Evolutionary conservation across 2,329 filamentous ascomycete species (phyloP), one percentile per base, ranked within the genome.

Genomic region (Elsinoe perseae): DNA sequence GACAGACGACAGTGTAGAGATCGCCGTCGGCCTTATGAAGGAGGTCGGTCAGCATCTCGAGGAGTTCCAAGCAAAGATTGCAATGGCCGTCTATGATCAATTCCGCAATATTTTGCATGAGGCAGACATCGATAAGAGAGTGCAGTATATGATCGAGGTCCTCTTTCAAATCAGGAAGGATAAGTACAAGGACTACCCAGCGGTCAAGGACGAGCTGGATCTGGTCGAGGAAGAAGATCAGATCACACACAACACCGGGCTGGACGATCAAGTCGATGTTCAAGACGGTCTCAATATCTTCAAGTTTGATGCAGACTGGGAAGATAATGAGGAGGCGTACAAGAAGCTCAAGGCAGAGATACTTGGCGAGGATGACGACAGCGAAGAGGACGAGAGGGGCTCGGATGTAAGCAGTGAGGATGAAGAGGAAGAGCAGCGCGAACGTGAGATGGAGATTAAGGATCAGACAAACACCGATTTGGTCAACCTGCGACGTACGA

Each of bases 121-220:
- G 71, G 90, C 90, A 43, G 91, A 93, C 67, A 95, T 98, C 69
- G 92, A 97, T 68, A 96, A 95, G 77, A 82, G 93, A 61, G 91
- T 92, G n/a, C 93, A 98, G 73, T 98, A 97, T 73, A 95, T 95
- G 88, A 92, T 98, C 57, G 93, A 98, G 70, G 93, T 97, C 4
- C 75, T 98, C 42, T 98, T 98, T 70, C 91, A 98, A 73, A 86
- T 96, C 56, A 83, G 93, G 61, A 95, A 96, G 72, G 92, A 97
- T 73, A 87, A 87, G 65, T 98, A 95, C 77, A 95, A 95, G 75
- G 90, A 97, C 65, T 90, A 97, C 65, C 89, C 86, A 16, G 85
- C 90, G 0, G 77, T 97, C 64, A 91, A 85, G 70, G 91, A 96
- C 68, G 93, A 98, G 69, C 76, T 98, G 57, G 93, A 98, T 71